A percentile compares a stretch with the other conserved stretches of the same genome.
Evolutionary conservation across 805 yeast species (phyloP).

Genomic region (Saccharomyces kudriavzevii): DNA sequence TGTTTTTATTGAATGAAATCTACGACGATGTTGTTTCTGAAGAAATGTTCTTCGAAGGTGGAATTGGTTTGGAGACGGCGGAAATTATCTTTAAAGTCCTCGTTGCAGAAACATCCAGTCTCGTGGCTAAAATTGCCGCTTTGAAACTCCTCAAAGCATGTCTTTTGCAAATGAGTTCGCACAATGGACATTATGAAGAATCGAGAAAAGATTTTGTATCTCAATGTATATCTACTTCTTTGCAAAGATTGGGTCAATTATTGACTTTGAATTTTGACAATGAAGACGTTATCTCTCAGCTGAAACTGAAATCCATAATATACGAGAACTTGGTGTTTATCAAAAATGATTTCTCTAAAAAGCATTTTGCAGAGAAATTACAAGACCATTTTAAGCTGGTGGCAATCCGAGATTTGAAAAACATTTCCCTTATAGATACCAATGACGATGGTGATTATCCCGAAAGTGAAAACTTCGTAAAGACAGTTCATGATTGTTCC

Average conservation of each 20-base stretch:
- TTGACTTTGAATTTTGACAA: slow-evolving; percentile 5
- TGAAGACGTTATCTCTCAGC: background rate
- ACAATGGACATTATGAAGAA: slow-evolving; percentile 8
- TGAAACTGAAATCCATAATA: slow-evolving; percentile 11
- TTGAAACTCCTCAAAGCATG: slow-evolving; percentile 47
- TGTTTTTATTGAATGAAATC: slow-evolving; percentile 61
- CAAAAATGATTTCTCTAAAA: slow-evolving; percentile 18
- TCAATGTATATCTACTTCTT: slow-evolving; percentile 13
- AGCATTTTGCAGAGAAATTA: slow-evolving; percentile 10
- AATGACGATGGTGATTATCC: background rate
- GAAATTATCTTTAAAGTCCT: slow-evolving; percentile 41
- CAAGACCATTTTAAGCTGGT: slow-evolving; percentile 7
- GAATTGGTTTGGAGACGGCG: slow-evolving; percentile 51
- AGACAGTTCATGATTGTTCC: slow-evolving; percentile 14
- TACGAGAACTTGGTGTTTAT: slow-evolving; percentile 20
- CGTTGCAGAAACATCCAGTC: slow-evolving; percentile 14
- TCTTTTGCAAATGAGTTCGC: slow-evolving; percentile 40
- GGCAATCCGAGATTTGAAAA: slow-evolving; percentile 13
- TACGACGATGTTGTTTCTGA: slow-evolving; percentile 82
- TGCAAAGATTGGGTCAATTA: slow-evolving; percentile 9
- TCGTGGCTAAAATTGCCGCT: slow-evolving; percentile 40
- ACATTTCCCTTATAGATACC: background rate
- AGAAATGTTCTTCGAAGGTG: slow-evolving; percentile 74
- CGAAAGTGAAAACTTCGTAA: slow-evolving; percentile 2
- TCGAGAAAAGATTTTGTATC: slow-evolving; percentile 15